A percentile compares a stretch with the other conserved stretches of the same genome.
Conservation (phyloP, 306 rosid genomes). For the Inga leiocalycina region DNA sequence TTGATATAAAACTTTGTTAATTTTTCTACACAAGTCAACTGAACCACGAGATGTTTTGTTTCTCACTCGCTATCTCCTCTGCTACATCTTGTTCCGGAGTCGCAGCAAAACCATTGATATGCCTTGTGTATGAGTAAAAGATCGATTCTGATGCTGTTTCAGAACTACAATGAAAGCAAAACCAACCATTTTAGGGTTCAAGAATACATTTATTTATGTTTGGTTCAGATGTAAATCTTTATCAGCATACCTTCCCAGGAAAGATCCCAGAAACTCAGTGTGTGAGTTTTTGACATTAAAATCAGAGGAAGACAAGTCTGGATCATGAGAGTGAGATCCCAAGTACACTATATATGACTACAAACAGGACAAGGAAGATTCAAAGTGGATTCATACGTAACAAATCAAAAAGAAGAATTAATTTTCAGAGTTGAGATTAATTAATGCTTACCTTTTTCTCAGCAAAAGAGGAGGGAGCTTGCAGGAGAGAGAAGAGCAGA, state of each 20-base stretch:
- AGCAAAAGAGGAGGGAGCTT: constrained; percentile 52
- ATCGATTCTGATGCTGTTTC: constrained; percentile 61
- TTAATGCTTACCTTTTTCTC: constrained; percentile 59
- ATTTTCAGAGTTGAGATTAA: constrained; percentile 16
- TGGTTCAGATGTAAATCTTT: neutral
- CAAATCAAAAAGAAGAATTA: neutral
- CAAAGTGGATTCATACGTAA: neutral
- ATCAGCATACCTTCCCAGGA: constrained; percentile 60
- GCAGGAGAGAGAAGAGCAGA: constrained; percentile 43
- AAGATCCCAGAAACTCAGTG: constrained; percentile 73
- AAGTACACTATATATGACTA: constrained; percentile 89
- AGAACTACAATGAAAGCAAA: constrained; percentile 33
- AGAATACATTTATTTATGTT: neutral
- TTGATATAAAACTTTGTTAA: too few species aligned
- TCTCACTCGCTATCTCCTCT: constrained; percentile 59
- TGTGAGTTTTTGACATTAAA: constrained; percentile 61
- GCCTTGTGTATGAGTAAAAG: constrained; percentile 85
- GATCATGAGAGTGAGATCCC: constrained; percentile 74
- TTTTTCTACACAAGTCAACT: too few species aligned
- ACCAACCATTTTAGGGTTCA: neutral
- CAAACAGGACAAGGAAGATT: neutral
- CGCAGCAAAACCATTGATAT: constrained; percentile 96
- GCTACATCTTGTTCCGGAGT: constrained; percentile 74
- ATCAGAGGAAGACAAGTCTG: constrained; percentile 48
- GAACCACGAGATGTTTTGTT: neutral